Conservation (phyloP, 768 basidiomycete genomes). For the Tephrocybe rancida region DNA sequence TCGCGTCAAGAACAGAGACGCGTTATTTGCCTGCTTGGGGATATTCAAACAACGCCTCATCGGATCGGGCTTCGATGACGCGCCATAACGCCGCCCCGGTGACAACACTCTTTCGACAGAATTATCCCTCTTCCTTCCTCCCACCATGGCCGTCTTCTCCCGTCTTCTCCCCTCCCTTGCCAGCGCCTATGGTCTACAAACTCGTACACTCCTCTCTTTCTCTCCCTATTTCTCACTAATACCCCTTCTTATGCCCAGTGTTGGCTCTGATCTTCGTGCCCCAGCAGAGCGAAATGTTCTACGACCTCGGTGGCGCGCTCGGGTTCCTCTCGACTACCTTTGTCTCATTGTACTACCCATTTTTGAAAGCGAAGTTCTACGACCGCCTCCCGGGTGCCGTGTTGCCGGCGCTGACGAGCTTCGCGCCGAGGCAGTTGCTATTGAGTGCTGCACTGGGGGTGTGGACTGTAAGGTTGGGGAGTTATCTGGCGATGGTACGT, state of each 20-base stretch:
- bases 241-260: slow-evolving; percentile 28
- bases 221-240: too few relatives aligned
- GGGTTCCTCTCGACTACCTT: slow-evolving; percentile 68
- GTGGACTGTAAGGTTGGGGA: slow-evolving; percentile 67
- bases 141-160: slow-evolving; percentile 48
- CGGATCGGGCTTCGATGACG: too few relatives aligned
- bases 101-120: not conserved
- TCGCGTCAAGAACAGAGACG: too few relatives aligned
- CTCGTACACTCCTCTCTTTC: slow-evolving; percentile 31
- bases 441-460: slow-evolving; percentile 56
- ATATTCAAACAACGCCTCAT: too few relatives aligned
- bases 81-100: too few relatives aligned
- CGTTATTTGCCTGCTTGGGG: too few relatives aligned
- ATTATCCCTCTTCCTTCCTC: not conserved
- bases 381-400: slow-evolving; percentile 33
- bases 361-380: slow-evolving; percentile 51
- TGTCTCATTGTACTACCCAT: slow-evolving; percentile 64
- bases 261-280: slow-evolving; percentile 68
- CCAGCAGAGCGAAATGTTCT: slow-evolving; percentile 63
- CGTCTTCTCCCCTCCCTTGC: slow-evolving; percentile 49
- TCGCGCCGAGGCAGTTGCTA: slow-evolving; percentile 64
- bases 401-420: slow-evolving; percentile 44
- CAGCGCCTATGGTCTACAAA: slow-evolving; percentile 55
- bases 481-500: slow-evolving; percentile 46
- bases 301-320: slow-evolving; percentile 64